Percentiles rank a stretch among this genome's conserved stretches.
phyloP scores from a whole-genome alignment of 306 rosid species.

The Lotus japonicus region DNA sequence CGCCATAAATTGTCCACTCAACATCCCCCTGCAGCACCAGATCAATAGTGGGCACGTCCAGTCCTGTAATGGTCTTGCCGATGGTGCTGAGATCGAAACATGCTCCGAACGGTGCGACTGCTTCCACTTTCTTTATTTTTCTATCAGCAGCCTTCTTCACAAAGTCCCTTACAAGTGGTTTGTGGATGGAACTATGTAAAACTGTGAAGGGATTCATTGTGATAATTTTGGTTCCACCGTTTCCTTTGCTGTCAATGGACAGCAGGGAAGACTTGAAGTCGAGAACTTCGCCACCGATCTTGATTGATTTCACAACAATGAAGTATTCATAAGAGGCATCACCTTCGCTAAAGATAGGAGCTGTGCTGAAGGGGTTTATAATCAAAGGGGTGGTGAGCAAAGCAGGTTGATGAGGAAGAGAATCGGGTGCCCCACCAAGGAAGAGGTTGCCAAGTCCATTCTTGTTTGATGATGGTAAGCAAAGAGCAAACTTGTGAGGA shows the following conservation, averaged over 20 bases:
- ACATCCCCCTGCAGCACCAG: slow-evolving; percentile 4
- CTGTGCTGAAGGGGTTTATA: slow-evolving; percentile 18
- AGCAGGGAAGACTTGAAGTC: slow-evolving; percentile 20
- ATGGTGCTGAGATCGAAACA: slow-evolving; percentile 26
- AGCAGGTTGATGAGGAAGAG: background rate
- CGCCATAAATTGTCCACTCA: slow-evolving; percentile 24
- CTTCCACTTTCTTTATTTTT: slow-evolving; percentile 18
- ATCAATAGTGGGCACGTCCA: slow-evolving; percentile 25
- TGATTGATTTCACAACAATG: slow-evolving; percentile 21
- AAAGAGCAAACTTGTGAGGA: slow-evolving; percentile 29
- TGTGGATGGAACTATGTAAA: slow-evolving; percentile 20
- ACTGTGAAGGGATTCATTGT: slow-evolving; percentile 1
- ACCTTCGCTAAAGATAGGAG: slow-evolving; percentile 8
- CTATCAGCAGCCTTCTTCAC: slow-evolving; percentile 19
- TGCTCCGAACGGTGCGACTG: slow-evolving; percentile 18
- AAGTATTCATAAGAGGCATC: slow-evolving; percentile 28
- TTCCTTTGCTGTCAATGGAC: slow-evolving; percentile 11
- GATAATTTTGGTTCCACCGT: slow-evolving; percentile 34
- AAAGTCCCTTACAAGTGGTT: slow-evolving; percentile 24
- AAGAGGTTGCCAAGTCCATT: slow-evolving; percentile 22
- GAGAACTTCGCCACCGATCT: slow-evolving; percentile 12
- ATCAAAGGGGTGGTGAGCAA: slow-evolving; percentile 14
- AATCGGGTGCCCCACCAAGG: slow-evolving; percentile 18
- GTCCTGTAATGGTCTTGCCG: background rate
- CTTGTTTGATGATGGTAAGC: slow-evolving; percentile 23